Percentiles rank a stretch among this genome's conserved stretches.
These are phyloP conservation scores for Fusarium poae DNA, from an alignment of 2,329 filamentous ascomycete species.

Conservation along the genomic window DNA sequence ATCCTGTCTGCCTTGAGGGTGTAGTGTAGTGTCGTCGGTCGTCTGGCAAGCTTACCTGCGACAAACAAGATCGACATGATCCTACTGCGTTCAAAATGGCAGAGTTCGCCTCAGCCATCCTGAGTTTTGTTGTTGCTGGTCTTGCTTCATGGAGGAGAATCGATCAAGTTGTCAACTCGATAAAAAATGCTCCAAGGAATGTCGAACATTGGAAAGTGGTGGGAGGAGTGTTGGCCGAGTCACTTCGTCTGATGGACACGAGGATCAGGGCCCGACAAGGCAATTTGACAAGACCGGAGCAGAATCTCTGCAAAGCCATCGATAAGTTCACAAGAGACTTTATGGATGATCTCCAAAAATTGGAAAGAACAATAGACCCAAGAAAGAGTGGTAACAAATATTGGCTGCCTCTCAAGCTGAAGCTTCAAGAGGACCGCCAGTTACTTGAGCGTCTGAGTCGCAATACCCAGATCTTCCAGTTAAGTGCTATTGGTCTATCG, in stretches of 20 bases:
- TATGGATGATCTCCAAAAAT: background rate
- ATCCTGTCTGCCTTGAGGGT: background rate
- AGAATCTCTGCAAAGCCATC: constrained; percentile 21
- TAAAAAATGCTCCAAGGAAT: constrained; percentile 9
- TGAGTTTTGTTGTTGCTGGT: constrained; percentile 13
- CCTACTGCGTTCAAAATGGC: constrained; percentile 21
- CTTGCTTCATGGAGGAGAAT: constrained; percentile 12
- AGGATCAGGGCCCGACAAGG: background rate
- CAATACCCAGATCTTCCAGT: constrained; percentile 23
- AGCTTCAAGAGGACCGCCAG: constrained; percentile 11
- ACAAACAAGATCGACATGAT: constrained; percentile 11
- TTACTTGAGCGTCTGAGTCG: constrained; percentile 16
- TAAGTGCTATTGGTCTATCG: constrained; percentile 4
- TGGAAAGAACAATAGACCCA: constrained; percentile 3
- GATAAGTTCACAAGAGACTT: constrained; percentile 7
- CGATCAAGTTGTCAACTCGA: constrained; percentile 6
- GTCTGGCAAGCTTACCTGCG: background rate
- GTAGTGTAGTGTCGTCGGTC: background rate
- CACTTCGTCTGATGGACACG: constrained; percentile 13
- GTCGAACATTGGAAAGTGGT: constrained; percentile 14
- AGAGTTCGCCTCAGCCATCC: constrained; percentile 23
- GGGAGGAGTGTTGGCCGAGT: constrained; percentile 7
- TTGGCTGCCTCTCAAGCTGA: background rate
- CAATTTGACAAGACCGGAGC: constrained; percentile 8
- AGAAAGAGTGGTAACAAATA: background rate